A percentile compares a stretch with the other conserved stretches of the same genome.
These are phyloP conservation scores for Suillus hirtellus DNA, from an alignment of 768 basidiomycete species.

Conservation along the genomic window DNA sequence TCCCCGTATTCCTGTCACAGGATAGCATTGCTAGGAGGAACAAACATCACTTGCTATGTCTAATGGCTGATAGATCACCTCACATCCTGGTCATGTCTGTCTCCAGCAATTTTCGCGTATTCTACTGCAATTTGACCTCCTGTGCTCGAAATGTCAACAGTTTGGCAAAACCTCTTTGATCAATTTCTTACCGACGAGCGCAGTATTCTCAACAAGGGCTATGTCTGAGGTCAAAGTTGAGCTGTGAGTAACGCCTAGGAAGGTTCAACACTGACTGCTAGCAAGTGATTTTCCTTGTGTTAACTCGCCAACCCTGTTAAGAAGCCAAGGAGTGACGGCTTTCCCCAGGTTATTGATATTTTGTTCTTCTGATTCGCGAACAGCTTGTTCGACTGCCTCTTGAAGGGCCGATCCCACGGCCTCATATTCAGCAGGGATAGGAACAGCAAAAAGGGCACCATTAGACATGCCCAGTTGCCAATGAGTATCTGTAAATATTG, in stretches of 20 bases:
- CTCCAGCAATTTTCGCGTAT: slow-evolving; percentile 55
- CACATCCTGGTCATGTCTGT: slow-evolving; percentile 22
- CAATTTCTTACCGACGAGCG: slow-evolving; percentile 63
- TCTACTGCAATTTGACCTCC: slow-evolving; percentile 80
- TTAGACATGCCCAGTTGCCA: slow-evolving; percentile 70
- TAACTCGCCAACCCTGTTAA: slow-evolving; percentile 79
- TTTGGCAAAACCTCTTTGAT: not conserved
- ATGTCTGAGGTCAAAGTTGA: slow-evolving; percentile 54
- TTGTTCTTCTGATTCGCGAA: slow-evolving; percentile 78
- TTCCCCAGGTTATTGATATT: slow-evolving; percentile 83
- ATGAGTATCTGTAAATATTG: slow-evolving; percentile 55
- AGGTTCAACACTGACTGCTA: slow-evolving; percentile 53
- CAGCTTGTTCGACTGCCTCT: slow-evolving; percentile 77
- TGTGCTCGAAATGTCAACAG: slow-evolving; percentile 26
- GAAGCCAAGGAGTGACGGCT: slow-evolving; percentile 92
- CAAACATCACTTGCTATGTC: slow-evolving; percentile 1
- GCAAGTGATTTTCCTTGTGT: slow-evolving; percentile 73
- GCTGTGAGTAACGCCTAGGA: not conserved
- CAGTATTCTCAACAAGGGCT: slow-evolving; percentile 88
- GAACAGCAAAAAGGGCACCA: slow-evolving; percentile 82
- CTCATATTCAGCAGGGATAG: slow-evolving; percentile 82
- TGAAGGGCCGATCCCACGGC: slow-evolving; percentile 69
- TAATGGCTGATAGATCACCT: slow-evolving; percentile 9
- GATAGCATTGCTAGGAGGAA: slow-evolving; percentile 11
- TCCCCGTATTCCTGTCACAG: slow-evolving; percentile 8